Percentiles rank a stretch among this genome's conserved stretches.
Conservation (phyloP, 1,139 yeast genomes). For the Protomyces inouyei region DNA sequence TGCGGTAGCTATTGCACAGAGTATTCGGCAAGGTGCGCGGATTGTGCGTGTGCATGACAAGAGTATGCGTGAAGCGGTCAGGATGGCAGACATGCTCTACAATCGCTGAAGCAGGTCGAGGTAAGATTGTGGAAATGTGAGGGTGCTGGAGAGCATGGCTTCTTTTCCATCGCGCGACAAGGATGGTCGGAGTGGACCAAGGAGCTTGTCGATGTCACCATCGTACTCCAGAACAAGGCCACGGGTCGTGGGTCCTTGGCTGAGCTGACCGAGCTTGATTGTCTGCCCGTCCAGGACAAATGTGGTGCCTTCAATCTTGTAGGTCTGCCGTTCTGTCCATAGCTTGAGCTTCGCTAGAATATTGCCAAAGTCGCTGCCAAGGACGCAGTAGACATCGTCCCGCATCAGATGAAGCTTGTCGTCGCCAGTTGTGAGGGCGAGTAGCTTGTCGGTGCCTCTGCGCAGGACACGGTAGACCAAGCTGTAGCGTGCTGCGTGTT, state of each 20-base stretch:
- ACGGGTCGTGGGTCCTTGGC: slow-evolving; percentile 20
- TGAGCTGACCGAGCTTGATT: slow-evolving; percentile 8
- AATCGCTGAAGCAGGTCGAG: background rate
- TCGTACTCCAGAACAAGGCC: slow-evolving; percentile 13
- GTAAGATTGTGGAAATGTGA: background rate
- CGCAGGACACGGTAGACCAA: background rate
- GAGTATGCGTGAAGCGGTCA: slow-evolving; percentile 58
- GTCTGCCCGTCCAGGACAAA: slow-evolving; percentile 1
- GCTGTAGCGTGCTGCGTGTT: background rate
- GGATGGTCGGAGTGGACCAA: background rate
- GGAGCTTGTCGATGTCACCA: background rate
- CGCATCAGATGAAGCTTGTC: slow-evolving; percentile 8
- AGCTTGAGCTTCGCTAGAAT: slow-evolving; percentile 11
- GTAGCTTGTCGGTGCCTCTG: background rate
- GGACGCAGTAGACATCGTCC: slow-evolving; percentile 3
- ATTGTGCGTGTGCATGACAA: slow-evolving; percentile 84
- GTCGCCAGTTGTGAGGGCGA: background rate
- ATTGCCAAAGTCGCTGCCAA: slow-evolving; percentile 13
- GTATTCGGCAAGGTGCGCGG: slow-evolving; percentile 69
- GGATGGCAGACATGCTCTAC: slow-evolving; percentile 63
- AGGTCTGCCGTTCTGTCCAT: slow-evolving; percentile 15
- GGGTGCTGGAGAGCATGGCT: background rate
- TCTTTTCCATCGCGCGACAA: background rate
- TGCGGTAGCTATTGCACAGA: slow-evolving; percentile 67
- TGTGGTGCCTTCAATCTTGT: slow-evolving; percentile 7